Evolutionary conservation across 805 yeast species (phyloP).

Genomic region (Barnettozyma sp.): DNA sequence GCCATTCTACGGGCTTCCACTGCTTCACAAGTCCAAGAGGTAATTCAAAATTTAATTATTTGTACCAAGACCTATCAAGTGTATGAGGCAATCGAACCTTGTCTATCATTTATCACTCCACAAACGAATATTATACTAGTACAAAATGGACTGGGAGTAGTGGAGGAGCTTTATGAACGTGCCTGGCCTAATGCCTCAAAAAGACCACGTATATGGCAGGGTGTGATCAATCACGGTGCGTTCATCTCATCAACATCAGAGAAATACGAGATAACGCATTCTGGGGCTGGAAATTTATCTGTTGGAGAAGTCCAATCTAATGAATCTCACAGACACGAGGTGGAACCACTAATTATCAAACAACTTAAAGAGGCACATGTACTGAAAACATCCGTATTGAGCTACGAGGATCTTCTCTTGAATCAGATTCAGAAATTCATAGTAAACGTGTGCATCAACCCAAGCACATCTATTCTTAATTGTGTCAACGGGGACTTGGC

Average conservation of each 20-base stretch:
- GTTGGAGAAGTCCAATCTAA: constrained; percentile 52
- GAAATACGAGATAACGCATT: constrained; percentile 48
- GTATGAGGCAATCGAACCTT: constrained; percentile 49
- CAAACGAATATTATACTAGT: constrained; percentile 60
- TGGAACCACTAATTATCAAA: constrained; percentile 19
- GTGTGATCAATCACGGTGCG: constrained; percentile 81
- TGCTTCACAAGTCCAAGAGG: constrained; percentile 13
- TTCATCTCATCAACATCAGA: constrained; percentile 32
- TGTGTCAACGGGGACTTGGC: constrained; percentile 76
- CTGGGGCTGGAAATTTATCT: constrained; percentile 62
- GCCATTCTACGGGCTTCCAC: constrained; percentile 12
- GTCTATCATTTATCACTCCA: constrained; percentile 40
- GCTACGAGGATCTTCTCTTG: constrained; percentile 42
- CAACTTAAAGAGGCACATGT: constrained; percentile 25
- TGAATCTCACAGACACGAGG: constrained; percentile 16
- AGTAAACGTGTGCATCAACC: constrained; percentile 78
- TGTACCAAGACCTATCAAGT: constrained; percentile 81
- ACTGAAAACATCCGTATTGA: constrained; percentile 27
- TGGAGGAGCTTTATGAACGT: constrained; percentile 43
- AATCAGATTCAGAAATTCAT: constrained; percentile 71
- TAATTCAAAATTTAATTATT: constrained; percentile 55
- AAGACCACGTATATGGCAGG: constrained; percentile 63
- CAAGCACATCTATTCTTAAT: constrained; percentile 71
- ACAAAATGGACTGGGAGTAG: constrained; percentile 88
- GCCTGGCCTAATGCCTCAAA: constrained; percentile 44